phyloP scores from a whole-genome alignment of 129 eudicot species.

The Centella asiatica region DNA sequence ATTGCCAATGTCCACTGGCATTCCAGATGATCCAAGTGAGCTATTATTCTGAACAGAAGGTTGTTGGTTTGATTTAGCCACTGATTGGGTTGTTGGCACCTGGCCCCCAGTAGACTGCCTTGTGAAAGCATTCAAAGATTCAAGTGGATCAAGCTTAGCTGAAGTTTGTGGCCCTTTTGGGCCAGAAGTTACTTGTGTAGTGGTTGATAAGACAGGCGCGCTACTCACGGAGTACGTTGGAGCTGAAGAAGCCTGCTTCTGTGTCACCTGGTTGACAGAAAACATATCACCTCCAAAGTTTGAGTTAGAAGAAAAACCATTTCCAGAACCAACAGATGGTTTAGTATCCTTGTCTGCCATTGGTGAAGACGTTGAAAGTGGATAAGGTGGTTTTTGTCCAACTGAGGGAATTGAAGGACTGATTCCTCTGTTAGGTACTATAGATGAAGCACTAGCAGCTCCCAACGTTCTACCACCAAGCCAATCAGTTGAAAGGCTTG shows the following conservation, averaged over 20 bases:
- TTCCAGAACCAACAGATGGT: conserved; percentile 33
- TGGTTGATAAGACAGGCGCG: conserved; percentile 33
- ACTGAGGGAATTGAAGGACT: conserved; percentile 29
- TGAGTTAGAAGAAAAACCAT: conserved; percentile 39
- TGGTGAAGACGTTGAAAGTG: conserved; percentile 27
- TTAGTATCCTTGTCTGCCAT: conserved; percentile 31
- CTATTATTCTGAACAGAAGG: conserved; percentile 40
- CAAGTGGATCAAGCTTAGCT: conserved; percentile 55
- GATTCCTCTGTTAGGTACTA: conserved; percentile 27
- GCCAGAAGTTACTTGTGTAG: conserved; percentile 32
- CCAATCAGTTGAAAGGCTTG: conserved; percentile 33
- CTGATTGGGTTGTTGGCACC: conserved; percentile 36
- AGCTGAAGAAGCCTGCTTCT: conserved; percentile 40
- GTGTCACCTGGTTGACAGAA: conserved; percentile 52
- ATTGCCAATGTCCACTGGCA: conserved; percentile 31
- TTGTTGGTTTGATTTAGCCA: conserved; percentile 47
- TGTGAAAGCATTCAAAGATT: conserved; percentile 51
- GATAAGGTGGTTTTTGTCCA: conserved; percentile 27
- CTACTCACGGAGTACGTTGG: conserved; percentile 27
- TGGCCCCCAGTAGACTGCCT: conserved; percentile 47
- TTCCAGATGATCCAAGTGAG: conserved; percentile 37
- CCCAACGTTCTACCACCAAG: conserved; percentile 33
- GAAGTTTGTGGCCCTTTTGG: conserved; percentile 40
- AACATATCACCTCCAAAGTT: conserved; percentile 67
- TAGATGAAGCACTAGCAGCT: conserved; percentile 27